Evolutionary conservation across 495 filamentous ascomycete genomes (phyloP).

Genomic region (Pseudomonodictys pantanalensis): DNA sequence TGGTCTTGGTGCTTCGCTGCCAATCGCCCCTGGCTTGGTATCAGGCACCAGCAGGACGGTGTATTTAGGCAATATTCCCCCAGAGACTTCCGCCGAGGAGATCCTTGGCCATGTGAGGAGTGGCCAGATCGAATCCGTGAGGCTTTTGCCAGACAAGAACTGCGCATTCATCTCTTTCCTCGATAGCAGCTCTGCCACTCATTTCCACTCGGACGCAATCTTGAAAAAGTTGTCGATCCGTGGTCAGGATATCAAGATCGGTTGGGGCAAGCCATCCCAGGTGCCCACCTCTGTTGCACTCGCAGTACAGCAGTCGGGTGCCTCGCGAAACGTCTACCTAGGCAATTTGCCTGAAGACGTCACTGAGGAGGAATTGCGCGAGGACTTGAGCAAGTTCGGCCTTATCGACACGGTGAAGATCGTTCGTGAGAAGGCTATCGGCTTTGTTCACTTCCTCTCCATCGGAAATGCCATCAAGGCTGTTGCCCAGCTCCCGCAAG

Average conservation of each 20-base stretch:
- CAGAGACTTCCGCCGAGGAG: constrained; percentile 97
- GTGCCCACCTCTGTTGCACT: constrained; percentile 95
- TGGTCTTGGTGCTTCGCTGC: constrained; percentile 66
- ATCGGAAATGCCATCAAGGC: constrained; percentile 98
- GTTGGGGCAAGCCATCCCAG: constrained; percentile 98
- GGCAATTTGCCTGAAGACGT: constrained; percentile 90
- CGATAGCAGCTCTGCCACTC: constrained; percentile 92
- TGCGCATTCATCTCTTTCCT: constrained; percentile 99
- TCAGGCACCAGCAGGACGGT: constrained; percentile 94
- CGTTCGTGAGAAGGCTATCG: constrained; percentile 96
- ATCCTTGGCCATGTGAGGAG: constrained; percentile 95
- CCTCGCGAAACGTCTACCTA: constrained; percentile 96
- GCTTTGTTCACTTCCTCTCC: constrained; percentile 95
- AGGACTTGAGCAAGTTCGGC: constrained; percentile 95
- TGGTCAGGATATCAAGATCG: constrained; percentile 98
- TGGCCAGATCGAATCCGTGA: constrained; percentile 96
- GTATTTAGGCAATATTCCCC: constrained; percentile 95
- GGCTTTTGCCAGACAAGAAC: constrained; percentile 96
- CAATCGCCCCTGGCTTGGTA: constrained; percentile 70
- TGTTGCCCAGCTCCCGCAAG: constrained; percentile 93
- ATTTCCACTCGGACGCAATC: constrained; percentile 99
- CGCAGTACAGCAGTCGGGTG: constrained; percentile 94
- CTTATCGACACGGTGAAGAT: constrained; percentile 97
- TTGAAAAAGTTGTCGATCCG: constrained; percentile 98
- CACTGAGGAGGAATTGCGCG: constrained; percentile 84